Evolutionary conservation across 108 stramenopile genomes (phyloP).

Genomic region (Skeletonema potamos): DNA sequence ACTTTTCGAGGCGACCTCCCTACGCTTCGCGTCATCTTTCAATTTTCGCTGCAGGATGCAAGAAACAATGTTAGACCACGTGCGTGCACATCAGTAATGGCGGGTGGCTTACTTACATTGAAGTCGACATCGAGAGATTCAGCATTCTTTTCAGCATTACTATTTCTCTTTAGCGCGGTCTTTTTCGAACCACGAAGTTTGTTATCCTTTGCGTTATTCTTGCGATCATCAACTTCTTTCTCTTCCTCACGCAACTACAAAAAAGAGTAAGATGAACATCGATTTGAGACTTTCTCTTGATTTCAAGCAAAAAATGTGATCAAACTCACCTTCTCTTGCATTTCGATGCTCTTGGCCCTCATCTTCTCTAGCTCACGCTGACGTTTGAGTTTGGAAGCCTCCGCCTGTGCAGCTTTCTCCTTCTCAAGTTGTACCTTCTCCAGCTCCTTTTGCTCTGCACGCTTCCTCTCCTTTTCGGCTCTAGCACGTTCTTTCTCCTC

Average conservation of each 20-base stretch:
- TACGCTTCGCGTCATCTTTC: background rate
- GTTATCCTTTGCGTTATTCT: background rate
- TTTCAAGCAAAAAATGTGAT: background rate
- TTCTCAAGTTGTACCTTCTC: background rate
- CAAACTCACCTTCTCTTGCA: slow-evolving; percentile 23
- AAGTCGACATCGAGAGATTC: slow-evolving; percentile 4
- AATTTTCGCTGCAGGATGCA: background rate
- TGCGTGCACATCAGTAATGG: background rate
- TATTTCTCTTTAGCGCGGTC: background rate
- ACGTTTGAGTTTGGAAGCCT: background rate
- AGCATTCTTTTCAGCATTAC: slow-evolving; percentile 4
- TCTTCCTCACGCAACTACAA: background rate
- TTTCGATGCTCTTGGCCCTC: slow-evolving; percentile 19
- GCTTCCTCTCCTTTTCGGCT: slow-evolving; percentile 6
- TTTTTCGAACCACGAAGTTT: slow-evolving; percentile 6
- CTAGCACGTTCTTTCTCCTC: background rate
- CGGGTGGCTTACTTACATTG: background rate
- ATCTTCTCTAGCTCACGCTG: slow-evolving; percentile 19
- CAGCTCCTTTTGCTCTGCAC: slow-evolving; percentile 1
- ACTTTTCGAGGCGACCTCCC: slow-evolving; percentile 1
- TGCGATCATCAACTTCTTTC: slow-evolving; percentile 2
- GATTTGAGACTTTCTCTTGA: background rate
- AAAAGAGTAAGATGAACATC: background rate
- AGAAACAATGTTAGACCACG: background rate
- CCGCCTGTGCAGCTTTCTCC: slow-evolving; percentile 6